Evolutionary conservation across 1,284 basidiomycete species (phyloP), one percentile per base, ranked within the genome.

Genomic region (Psilocybe mexicana): DNA sequence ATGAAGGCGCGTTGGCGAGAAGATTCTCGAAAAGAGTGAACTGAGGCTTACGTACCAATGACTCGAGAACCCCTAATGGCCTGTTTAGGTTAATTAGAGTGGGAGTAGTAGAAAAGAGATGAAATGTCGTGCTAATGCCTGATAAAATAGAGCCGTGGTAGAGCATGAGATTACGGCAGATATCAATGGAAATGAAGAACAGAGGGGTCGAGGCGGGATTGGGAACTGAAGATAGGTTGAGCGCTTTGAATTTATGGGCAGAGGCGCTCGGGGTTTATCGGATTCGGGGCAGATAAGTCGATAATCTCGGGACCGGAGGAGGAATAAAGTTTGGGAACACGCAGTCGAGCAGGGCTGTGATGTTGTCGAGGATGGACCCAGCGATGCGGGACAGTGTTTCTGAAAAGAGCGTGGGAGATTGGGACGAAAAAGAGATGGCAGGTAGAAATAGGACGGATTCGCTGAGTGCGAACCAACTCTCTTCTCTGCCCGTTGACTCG

Each of bases 401-500:
- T 45, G 18, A 33, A 33, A 33, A 24, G 42, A 46, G 43, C 33
- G 48, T 57, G 35, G 46, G 42, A 23, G 52, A 38, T 24, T 54
- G 58, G 52, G 60, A 47, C 24, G 42, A 55, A 56, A 53, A 45
- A 23, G 30, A 61, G 55, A 57, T 50, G 55, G 33, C 61, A 57
- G 54, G 50, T 63, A 62, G 63, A 67, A 65, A 67, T 66, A 65
- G 67, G 61, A 54, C 64, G 46, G 62, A 62, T 58, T 67, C 61
- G 61, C 63, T 65, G 56, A 55, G 45, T 43, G 54, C 61, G 62
- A 63, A 61, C 64, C 63, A 65, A 72, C 66, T 67, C 64, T 66
- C 30, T 33, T 8, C 64, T 63, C 67, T 63, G 58, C 62, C 65
- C 64, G 67, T 68, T 62, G 68, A 67, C 69, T 67, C 64, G 62